Conservation (phyloP, 2,329 filamentous ascomycete genomes). For the Dactylonectria estremocensis region DNA sequence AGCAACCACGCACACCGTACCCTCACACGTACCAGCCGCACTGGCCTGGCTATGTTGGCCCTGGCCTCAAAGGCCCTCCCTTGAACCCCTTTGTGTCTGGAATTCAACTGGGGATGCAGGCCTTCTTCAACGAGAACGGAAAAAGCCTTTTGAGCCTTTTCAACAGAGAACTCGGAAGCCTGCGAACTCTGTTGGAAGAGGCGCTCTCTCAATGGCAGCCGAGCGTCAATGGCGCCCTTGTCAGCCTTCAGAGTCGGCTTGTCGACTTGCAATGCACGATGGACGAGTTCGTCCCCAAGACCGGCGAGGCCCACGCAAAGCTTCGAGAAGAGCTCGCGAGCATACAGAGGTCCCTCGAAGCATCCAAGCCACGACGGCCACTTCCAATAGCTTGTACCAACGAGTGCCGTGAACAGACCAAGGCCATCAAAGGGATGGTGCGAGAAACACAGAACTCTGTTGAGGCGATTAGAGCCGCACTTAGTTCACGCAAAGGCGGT, state of each 20-base stretch:
- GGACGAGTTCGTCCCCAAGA: constrained; percentile 1
- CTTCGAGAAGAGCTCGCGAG: not conserved
- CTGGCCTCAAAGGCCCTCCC: not conserved
- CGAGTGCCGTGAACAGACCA: not conserved
- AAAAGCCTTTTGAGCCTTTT: not conserved
- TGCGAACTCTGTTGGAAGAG: constrained; percentile 1
- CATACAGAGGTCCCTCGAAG: not conserved
- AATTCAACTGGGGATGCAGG: not conserved
- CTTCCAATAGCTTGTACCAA: constrained; percentile 1
- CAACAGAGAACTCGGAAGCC: constrained; percentile 1
- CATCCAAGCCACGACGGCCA: not conserved
- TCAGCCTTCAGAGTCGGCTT: not conserved
- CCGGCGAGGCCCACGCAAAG: not conserved
- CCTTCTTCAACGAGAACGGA: not conserved
- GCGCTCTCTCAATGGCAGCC: not conserved
- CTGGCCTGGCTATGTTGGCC: not conserved
- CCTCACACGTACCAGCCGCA: not conserved
- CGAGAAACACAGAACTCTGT: not conserved
- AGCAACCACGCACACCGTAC: not conserved
- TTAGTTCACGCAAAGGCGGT: not conserved
- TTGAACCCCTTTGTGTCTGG: constrained; percentile 1
- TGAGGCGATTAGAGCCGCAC: not conserved
- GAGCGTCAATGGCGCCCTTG: not conserved
- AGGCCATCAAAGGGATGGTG: not conserved
- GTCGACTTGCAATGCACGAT: not conserved